phyloP scores from a whole-genome alignment of 1,284 basidiomycete genomes.

The Takashimella koratensis region DNA sequence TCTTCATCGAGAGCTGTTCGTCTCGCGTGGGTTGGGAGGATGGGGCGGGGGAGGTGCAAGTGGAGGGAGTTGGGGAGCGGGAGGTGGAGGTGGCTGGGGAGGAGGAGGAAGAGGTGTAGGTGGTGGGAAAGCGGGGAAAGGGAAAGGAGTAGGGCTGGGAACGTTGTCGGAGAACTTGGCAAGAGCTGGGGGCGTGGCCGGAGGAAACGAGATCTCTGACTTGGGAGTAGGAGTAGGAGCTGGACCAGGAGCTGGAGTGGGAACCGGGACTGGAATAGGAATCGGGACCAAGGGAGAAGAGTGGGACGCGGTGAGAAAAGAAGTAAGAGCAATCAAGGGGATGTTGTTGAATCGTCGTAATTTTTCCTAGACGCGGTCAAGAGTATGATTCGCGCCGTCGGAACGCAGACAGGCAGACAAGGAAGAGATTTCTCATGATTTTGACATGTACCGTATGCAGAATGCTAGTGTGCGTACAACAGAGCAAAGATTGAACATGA shows the following conservation, averaged over 20 bases:
- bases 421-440: no score
- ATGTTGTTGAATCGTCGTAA: slow-evolving; percentile 43
- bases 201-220: neutral
- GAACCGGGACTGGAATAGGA: neutral
- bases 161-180: slow-evolving; percentile 31
- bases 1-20: slow-evolving; percentile 38
- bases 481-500: no score
- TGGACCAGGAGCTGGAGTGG: neutral
- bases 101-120: neutral
- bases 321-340: slow-evolving; percentile 48
- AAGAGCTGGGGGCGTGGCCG: slow-evolving; percentile 20
- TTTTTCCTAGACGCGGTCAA: slow-evolving; percentile 19
- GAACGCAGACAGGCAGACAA: no score
- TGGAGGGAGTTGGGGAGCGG: neutral
- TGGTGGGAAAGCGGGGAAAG: neutral
- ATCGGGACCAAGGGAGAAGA: slow-evolving; percentile 25
- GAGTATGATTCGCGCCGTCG: no score
- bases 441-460: no score
- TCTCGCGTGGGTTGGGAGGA: slow-evolving; percentile 10
- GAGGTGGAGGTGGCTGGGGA: slow-evolving; percentile 3
- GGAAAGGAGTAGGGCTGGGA: slow-evolving; percentile 25
- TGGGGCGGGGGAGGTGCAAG: slow-evolving; percentile 1
- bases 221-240: slow-evolving; percentile 9
- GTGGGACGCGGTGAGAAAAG: slow-evolving; percentile 46
- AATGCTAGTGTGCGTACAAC: no score